Conservation (phyloP, 306 rosid species). For the Senna siamea region DNA sequence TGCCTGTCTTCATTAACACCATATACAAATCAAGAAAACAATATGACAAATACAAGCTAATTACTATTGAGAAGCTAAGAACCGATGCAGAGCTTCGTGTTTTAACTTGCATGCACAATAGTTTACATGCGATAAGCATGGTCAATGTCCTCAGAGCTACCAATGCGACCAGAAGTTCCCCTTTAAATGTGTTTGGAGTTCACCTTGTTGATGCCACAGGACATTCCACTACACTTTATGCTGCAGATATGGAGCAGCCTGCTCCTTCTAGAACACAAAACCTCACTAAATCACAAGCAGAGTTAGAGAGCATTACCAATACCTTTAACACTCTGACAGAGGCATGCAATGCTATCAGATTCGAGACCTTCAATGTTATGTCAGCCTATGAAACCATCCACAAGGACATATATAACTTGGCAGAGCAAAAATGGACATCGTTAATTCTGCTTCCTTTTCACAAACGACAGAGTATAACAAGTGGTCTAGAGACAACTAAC, state of each 20-base stretch:
- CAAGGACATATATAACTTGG: constrained; percentile 39
- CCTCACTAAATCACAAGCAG: constrained; percentile 8
- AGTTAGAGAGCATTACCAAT: constrained; percentile 31
- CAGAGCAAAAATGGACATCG: constrained; percentile 37
- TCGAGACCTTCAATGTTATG: constrained; percentile 19
- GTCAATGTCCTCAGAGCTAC: constrained; percentile 34
- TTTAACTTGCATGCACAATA: constrained; percentile 36
- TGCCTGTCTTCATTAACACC: constrained; percentile 33
- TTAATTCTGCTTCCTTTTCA: constrained; percentile 51
- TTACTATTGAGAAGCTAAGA: constrained; percentile 38
- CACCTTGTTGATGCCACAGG: constrained; percentile 40
- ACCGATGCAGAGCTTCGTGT: constrained; percentile 40
- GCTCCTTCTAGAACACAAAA: background rate
- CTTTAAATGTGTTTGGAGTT: constrained; percentile 34
- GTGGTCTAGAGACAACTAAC: constrained; percentile 8
- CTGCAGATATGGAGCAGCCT: constrained; percentile 11
- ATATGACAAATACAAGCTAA: constrained; percentile 21
- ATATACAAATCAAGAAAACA: constrained; percentile 39
- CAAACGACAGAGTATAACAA: constrained; percentile 24
- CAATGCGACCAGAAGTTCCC: constrained; percentile 36
- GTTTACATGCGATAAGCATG: constrained; percentile 29
- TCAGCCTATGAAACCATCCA: constrained; percentile 45
- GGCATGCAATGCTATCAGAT: constrained; percentile 25
- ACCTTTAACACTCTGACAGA: constrained; percentile 10
- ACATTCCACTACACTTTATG: constrained; percentile 40